Percentiles rank a stretch among this genome's conserved stretches.
These are phyloP conservation scores for Cerioporus squamosus DNA, from an alignment of 1,284 basidiomycete genomes.

Conservation along the genomic window DNA sequence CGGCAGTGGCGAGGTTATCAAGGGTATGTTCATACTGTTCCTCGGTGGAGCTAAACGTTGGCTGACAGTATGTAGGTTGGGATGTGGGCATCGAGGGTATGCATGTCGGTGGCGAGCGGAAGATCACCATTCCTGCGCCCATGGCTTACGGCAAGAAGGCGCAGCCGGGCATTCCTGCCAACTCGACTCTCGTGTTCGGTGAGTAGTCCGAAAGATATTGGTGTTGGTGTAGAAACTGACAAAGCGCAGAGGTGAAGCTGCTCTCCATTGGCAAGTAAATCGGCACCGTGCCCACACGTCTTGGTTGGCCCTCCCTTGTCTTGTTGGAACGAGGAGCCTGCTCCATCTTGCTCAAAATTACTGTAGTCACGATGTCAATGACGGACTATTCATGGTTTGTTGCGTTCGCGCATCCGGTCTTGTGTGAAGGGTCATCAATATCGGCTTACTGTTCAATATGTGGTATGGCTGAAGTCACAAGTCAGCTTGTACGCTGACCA, in stretches of 20 bases:
- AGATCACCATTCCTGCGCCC: slow-evolving; percentile 76
- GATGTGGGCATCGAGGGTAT: slow-evolving; percentile 92
- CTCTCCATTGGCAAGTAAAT: slow-evolving; percentile 47
- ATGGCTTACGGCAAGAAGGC: slow-evolving; percentile 73
- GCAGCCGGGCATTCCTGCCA: slow-evolving; percentile 59
- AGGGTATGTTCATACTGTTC: slow-evolving; percentile 52
- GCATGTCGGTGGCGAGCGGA: slow-evolving; percentile 89
- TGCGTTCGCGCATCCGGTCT: no score
- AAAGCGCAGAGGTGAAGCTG: slow-evolving; percentile 69
- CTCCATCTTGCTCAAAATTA: no score
- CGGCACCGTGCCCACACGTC: no score
- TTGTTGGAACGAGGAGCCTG: no score
- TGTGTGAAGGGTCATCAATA: no score
- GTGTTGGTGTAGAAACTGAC: slow-evolving; percentile 16
- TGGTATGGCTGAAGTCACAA: no score
- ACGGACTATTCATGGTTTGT: no score
- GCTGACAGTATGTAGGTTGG: slow-evolving; percentile 62
- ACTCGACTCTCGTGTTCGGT: slow-evolving; percentile 78
- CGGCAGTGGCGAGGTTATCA: slow-evolving; percentile 91
- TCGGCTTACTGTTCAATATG: no score
- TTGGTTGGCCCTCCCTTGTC: no score
- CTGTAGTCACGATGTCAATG: no score
- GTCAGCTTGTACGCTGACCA: no score
- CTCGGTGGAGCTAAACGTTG: not conserved
- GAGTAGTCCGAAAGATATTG: slow-evolving; percentile 31